Conservation (phyloP, 441 rosid species). For the Arabidopsis lyrata region DNA sequence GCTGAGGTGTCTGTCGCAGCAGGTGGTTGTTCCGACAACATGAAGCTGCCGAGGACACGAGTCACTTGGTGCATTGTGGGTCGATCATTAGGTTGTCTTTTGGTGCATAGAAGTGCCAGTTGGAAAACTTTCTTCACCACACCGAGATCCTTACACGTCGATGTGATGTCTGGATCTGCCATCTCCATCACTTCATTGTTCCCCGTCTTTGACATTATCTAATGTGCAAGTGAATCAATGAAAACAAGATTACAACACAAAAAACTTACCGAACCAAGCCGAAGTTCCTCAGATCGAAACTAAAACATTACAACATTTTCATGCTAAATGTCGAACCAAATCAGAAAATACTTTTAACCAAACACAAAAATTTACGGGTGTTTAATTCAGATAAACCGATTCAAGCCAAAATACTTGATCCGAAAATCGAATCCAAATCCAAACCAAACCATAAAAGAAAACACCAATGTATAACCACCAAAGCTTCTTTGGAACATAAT, state of each 20-base stretch:
- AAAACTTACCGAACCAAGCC: neutral
- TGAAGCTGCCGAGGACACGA: slow-evolving; percentile 78
- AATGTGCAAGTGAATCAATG: slow-evolving; percentile 8
- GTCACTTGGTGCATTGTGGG: slow-evolving; percentile 95
- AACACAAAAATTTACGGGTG: too few relatives aligned
- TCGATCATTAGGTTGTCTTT: slow-evolving; percentile 80
- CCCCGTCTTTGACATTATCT: slow-evolving; percentile 89
- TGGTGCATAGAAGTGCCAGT: slow-evolving; percentile 86
- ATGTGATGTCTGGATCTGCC: slow-evolving; percentile 73
- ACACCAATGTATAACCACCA: too few relatives aligned
- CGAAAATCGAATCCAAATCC: neutral
- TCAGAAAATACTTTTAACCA: neutral
- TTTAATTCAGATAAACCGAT: too few relatives aligned
- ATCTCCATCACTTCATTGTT: slow-evolving; percentile 91
- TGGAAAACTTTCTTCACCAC: slow-evolving; percentile 90
- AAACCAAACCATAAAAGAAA: neutral
- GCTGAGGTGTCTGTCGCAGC: slow-evolving; percentile 42
- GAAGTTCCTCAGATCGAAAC: neutral
- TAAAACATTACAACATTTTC: neutral
- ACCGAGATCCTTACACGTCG: slow-evolving; percentile 81
- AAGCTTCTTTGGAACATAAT: too few relatives aligned
- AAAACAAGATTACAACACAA: neutral
- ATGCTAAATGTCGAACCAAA: neutral
- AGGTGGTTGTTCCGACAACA: slow-evolving; percentile 55
- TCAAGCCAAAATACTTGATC: too few relatives aligned